Evolutionary conservation across 768 basidiomycete species (phyloP), one percentile per base, ranked within the genome.

Genomic region (Podaxis sp.): DNA sequence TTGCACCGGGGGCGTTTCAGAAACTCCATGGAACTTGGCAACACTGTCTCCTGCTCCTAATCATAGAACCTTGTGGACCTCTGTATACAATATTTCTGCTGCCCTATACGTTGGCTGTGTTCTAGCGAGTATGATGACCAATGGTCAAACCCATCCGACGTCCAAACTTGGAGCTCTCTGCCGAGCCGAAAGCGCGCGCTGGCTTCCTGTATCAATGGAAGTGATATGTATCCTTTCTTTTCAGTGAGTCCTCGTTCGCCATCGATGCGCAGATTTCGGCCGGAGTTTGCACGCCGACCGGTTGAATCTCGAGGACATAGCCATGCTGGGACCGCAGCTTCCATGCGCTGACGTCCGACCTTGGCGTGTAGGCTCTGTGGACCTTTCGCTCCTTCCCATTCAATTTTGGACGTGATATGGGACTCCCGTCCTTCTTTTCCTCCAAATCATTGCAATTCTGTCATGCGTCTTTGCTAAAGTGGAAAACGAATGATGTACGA

Each of bases 401-500:
- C 25, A 38, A 4, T 24, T 46, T 41, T 50, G 54, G 54, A 38
- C 61, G 29, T 50, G 61, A 50, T 55, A 22, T 38, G 54, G 25
- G 19, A 53, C 29, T n/a, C 43, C 22, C 13, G 7, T 47, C n/a
- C 40, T 24, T 55, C 59, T 60, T 29, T 24, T 33, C 24, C 17
- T 11, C 54, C 19, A n/a, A 55, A 25, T 56, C 19, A 41, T 38
- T n/a, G n/a, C 40, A 38, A 15, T 38, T 25, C 19, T 50, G 55
- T 55, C 41, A 47, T 38, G 55, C 33, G 52, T 46, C 54, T 15
- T 50, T 17, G 29, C 61, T 37, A 40, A 56, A 62, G 29, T 17
- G 61, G 54, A 47, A 46, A 56, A 49, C 11, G 25, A 56, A 33
- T 56, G 55, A 56, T 56, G 55, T 24, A 56, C 24, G 33, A 55